Evolutionary conservation across 129 eudicot genomes (phyloP).

Genomic region (Kitagawia praeruptora): DNA sequence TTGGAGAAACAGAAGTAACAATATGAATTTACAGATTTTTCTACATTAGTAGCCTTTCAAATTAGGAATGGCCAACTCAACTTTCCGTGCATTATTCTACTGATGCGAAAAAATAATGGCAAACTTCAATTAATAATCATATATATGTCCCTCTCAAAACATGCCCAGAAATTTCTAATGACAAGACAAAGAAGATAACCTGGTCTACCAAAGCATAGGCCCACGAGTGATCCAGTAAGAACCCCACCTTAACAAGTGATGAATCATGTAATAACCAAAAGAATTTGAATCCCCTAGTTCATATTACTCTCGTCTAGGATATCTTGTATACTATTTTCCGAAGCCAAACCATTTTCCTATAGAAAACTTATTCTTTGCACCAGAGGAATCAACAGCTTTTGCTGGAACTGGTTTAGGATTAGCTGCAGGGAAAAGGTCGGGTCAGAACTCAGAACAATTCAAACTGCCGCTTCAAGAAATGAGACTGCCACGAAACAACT

Average conservation of each 20-base stretch:
- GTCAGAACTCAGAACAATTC: slow-evolving; percentile 13
- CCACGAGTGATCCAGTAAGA: slow-evolving; percentile 5
- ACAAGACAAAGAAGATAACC: slow-evolving; percentile 8
- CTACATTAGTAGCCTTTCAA: not conserved
- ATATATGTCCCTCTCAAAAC: not conserved
- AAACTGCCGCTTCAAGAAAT: not conserved
- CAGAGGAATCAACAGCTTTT: slow-evolving; percentile 35
- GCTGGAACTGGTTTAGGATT: slow-evolving; percentile 40
- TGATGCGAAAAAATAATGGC: slow-evolving; percentile 20
- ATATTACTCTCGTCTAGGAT: slow-evolving; percentile 14
- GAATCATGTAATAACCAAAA: not conserved
- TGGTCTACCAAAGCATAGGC: slow-evolving; percentile 2
- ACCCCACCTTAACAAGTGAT: slow-evolving; percentile 1
- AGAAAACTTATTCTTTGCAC: slow-evolving; percentile 52
- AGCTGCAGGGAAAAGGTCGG: slow-evolving; percentile 26
- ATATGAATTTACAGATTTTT: not conserved
- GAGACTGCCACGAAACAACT: not conserved
- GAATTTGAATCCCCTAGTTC: not conserved
- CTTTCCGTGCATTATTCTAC: slow-evolving; percentile 6
- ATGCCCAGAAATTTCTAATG: slow-evolving; percentile 5
- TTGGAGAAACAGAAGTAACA: not conserved
- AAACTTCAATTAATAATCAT: slow-evolving; percentile 16
- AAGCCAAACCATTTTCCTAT: slow-evolving; percentile 80
- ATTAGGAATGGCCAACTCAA: not conserved
- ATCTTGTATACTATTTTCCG: slow-evolving; percentile 37